Base-by-base conservation (phyloP, 441 rosid genomes). In the Rhodomyrtus psidioides region DNA sequence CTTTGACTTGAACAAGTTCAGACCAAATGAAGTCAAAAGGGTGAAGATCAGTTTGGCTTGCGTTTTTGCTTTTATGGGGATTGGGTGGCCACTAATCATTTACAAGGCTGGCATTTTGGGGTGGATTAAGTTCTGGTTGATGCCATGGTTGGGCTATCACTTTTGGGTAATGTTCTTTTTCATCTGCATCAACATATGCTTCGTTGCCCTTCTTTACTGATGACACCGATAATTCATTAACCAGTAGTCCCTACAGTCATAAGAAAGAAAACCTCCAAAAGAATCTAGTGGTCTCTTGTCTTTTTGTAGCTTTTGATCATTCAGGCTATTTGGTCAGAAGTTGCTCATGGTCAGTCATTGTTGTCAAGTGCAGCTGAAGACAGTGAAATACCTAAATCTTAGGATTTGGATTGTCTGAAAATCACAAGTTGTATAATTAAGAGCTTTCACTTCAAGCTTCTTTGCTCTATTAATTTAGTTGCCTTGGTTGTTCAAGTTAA, bases 71-170 rank as follows among this genome's bases (percentile, higher is more conserved):
- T 96, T 96, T 90, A 94, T 97, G 97, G 96, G 93, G 5, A 86
- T 95, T 82, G 99, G 98, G 65, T 97, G 98, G 99, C 98, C 99
- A 9, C 88, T 97, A 90, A 95, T 97, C 81, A 89, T 96, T 83
- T 94, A 89, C 84, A 93, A 96, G 90, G 91, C 96, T 13, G 97
- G 98, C 84, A 60, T 97, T 34, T 27, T 89, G 92, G 98, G 98
- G 85, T 97, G 98, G 98, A 89, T 96, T 56, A 95, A 97, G 86
- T 96, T 91, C 91, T 95, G 98, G 99, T 87, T 94, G 87, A 96
- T 96, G 99, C 98, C 99, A 14, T 97, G 98, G 98, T 83, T 97
- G 84, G 98, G 98, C 88, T 97, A 94, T 90, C 98, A 94, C 93
- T 97, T 97, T 85, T 97, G 99, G 98, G 98, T 95, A 94, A 92